Evolutionary conservation across 257 asterid genomes (phyloP), one percentile per base, ranked within the genome.

Genomic region (Jasminum sambac): DNA sequence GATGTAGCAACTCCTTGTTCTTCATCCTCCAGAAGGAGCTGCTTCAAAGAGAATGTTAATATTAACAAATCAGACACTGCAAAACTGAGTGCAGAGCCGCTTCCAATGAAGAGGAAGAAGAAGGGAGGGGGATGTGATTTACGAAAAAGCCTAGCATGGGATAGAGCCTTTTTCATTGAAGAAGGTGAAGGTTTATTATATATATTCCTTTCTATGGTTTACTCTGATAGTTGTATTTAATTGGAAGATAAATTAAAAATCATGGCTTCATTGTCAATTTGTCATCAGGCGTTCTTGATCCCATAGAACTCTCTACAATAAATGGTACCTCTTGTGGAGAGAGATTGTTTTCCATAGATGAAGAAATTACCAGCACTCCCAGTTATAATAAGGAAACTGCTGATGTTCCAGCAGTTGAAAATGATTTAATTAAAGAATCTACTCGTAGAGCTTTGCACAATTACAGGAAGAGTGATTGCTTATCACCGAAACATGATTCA

Each of bases 111-210:
- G 79, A 91, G 80, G 83, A 93, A 89, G 89, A 90, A 81, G 78
- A 88, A 79, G 73, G 87, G 85, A 36, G 90, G 87, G 69, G 95
- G 88, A n/a, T 78, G 59, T 79, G 90, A 90, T 65, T 79, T 89
- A 83, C 88, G 97, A 81, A 93, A 89, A 75, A 93, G 98, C 83
- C 74, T 90, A 77, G 97, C 97, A 65, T 93, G 98, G 98, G 89
- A 93, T 71, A 83, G 87, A 79, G 96, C 98, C 34, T 93, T 94
- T 84, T 88, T 84, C 71, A 94, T 95, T 61, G 97, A 94, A 73
- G 96, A 94, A 86, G 98, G 98, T 92, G 11, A 65, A 44, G 63
- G 25, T 71, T 73, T 67, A 30, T 59, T 17, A 65, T 59, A 60
- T 17, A 65, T 59, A 60, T 39, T 44, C 48, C 38, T 58, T 23